These are phyloP conservation scores for Cryphonectria japonica DNA, from an alignment of 2,329 filamentous ascomycete species.

Conservation along the genomic window DNA sequence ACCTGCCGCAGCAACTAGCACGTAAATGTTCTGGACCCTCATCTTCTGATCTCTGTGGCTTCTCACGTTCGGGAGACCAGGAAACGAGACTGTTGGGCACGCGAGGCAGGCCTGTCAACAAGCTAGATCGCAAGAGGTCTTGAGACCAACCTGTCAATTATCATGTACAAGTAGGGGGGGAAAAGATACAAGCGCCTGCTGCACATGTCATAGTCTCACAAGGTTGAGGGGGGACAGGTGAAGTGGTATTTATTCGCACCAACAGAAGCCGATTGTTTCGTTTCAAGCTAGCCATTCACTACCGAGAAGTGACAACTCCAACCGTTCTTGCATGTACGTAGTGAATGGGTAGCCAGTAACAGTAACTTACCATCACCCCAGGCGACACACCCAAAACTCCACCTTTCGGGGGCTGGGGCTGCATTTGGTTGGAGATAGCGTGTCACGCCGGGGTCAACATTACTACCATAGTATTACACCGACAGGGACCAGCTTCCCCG, in stretches of 20 bases:
- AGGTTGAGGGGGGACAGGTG: neutral
- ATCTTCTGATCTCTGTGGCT: neutral
- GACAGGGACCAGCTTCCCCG: slow-evolving; percentile 15
- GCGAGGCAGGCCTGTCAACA: neutral
- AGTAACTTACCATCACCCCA: neutral
- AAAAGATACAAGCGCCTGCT: neutral
- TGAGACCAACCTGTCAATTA: neutral
- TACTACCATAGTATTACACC: neutral
- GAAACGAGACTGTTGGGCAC: no score
- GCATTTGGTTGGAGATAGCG: slow-evolving; percentile 8
- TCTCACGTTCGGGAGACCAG: neutral
- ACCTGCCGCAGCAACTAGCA: slow-evolving; percentile 10
- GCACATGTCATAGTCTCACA: neutral
- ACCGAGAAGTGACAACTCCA: neutral
- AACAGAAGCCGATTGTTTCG: neutral
- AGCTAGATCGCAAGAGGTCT: neutral
- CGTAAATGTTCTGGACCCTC: neutral
- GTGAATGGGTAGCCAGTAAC: neutral
- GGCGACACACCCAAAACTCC: neutral
- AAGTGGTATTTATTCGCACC: neutral
- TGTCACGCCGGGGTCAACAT: neutral
- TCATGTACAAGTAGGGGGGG: neutral
- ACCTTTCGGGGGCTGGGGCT: neutral
- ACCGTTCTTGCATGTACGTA: neutral
- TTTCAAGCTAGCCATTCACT: neutral